A percentile compares a stretch with the other conserved stretches of the same genome.
These are phyloP conservation scores for Penicillium paxilli DNA, from an alignment of 495 filamentous ascomycete species.

Conservation along the genomic window DNA sequence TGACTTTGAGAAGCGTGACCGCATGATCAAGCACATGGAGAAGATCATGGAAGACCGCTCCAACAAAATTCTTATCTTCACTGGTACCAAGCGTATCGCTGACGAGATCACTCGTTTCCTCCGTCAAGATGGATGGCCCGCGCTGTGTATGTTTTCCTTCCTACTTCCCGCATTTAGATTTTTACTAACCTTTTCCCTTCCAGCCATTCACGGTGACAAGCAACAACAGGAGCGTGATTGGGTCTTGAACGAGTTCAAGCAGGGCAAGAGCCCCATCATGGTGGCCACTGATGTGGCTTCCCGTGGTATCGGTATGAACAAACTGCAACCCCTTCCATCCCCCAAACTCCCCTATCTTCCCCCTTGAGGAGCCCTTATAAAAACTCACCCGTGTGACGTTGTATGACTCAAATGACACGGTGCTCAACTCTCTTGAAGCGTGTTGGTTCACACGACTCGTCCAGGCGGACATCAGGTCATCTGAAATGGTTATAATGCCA, in stretches of 20 bases:
- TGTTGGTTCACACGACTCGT: slow-evolving; percentile 77
- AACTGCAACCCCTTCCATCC: slow-evolving; percentile 52
- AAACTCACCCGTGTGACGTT: slow-evolving; percentile 54
- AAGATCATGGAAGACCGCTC: slow-evolving; percentile 95
- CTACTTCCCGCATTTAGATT: neutral
- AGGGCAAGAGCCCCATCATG: slow-evolving; percentile 83
- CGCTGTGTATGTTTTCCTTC: slow-evolving; percentile 71
- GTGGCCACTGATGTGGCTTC: slow-evolving; percentile 97
- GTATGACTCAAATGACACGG: slow-evolving; percentile 67
- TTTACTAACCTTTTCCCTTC: slow-evolving; percentile 44
- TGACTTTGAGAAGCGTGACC: slow-evolving; percentile 96
- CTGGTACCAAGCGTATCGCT: slow-evolving; percentile 96
- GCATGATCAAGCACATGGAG: slow-evolving; percentile 96
- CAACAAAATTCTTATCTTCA: slow-evolving; percentile 95
- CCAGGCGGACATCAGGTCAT: slow-evolving; percentile 75
- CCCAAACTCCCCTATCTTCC: slow-evolving; percentile 35
- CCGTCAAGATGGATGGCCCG: slow-evolving; percentile 98
- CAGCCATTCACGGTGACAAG: slow-evolving; percentile 98
- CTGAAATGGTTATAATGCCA: slow-evolving; percentile 67
- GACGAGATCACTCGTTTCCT: slow-evolving; percentile 99
- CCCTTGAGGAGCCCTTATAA: slow-evolving; percentile 31
- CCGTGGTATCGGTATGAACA: slow-evolving; percentile 98
- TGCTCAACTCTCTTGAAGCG: slow-evolving; percentile 89
- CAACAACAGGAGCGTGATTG: slow-evolving; percentile 99
- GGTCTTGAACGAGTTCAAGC: slow-evolving; percentile 99